These are phyloP conservation scores for Dictyostelium brefeldianum DNA, from an alignment of 78 protist genomes.

Conservation along the genomic window DNA sequence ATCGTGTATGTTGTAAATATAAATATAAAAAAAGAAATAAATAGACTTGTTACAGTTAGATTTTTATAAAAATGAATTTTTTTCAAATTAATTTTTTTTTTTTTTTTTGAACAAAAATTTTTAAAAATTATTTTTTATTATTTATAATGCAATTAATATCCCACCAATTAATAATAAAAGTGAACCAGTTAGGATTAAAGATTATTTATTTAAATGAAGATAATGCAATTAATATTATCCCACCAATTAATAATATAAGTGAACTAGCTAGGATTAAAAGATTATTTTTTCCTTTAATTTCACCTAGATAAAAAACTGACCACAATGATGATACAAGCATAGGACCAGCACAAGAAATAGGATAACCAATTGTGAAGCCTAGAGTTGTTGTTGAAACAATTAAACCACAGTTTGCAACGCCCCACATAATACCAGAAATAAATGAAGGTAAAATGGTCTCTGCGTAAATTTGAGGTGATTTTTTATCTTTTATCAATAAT, in stretches of 20 bases:
- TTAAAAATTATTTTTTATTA: too few relatives aligned
- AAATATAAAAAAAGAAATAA: too few relatives aligned
- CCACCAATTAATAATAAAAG: constrained; percentile 70
- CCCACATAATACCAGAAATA: constrained; percentile 91
- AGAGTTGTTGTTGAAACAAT: constrained; percentile 82
- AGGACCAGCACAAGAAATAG: constrained; percentile 89
- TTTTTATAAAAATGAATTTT: too few relatives aligned
- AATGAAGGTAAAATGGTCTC: constrained; percentile 80
- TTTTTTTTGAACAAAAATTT: too few relatives aligned
- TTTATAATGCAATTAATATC: constrained; percentile 24
- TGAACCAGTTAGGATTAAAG: constrained; percentile 54
- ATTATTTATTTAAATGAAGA: constrained; percentile 66
- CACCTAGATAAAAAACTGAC: constrained; percentile 85
- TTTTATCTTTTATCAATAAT: not conserved
- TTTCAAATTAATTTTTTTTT: too few relatives aligned
- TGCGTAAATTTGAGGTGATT: constrained; percentile 78
- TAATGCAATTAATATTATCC: constrained; percentile 54
- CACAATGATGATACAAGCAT: constrained; percentile 82
- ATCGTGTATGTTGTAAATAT: not conserved
- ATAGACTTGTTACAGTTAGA: too few relatives aligned
- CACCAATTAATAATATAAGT: constrained; percentile 60
- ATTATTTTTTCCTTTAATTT: constrained; percentile 88
- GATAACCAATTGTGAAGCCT: constrained; percentile 79
- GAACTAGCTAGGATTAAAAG: constrained; percentile 63
- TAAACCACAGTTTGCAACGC: constrained; percentile 76